Conservation (phyloP, 768 basidiomycete genomes). For the Tylopilus vinaceipallidus region DNA sequence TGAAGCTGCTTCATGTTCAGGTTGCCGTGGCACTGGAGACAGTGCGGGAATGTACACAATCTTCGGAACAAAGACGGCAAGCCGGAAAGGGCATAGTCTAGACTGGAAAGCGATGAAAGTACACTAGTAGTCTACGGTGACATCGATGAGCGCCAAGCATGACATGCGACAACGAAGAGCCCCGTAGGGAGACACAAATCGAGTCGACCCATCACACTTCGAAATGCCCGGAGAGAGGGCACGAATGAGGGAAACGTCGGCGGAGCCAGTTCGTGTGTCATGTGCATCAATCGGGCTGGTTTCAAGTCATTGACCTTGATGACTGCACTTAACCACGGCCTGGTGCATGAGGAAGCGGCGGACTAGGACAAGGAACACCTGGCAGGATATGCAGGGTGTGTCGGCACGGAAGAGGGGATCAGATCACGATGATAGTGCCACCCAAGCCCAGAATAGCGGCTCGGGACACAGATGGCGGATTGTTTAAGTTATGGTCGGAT, state of each 20-base stretch:
- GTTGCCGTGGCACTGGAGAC: no score
- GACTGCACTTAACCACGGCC: conserved; percentile 19
- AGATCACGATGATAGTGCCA: conserved; percentile 9
- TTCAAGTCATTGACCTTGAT: conserved; percentile 21
- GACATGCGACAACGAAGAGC: no score
- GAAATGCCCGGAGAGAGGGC: conserved; percentile 18
- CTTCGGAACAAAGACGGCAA: no score
- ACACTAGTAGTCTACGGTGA: neutral
- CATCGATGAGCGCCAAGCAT: neutral
- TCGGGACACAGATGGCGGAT: no score
- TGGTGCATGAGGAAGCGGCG: conserved; percentile 15
- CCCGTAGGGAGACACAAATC: neutral
- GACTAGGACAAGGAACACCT: conserved; percentile 17
- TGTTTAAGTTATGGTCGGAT: neutral
- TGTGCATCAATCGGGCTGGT: conserved; percentile 10
- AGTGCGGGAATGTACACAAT: no score
- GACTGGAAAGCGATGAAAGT: neutral
- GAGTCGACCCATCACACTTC: neutral
- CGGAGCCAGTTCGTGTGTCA: conserved; percentile 8
- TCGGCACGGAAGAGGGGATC: neutral
- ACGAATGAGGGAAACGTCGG: conserved; percentile 17
- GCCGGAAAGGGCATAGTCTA: no score
- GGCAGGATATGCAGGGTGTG: no score
- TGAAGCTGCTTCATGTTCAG: no score
- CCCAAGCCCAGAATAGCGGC: conserved; percentile 2